Base-by-base conservation (phyloP, 805 yeast genomes). In the Hyphopichia homilentoma region DNA sequence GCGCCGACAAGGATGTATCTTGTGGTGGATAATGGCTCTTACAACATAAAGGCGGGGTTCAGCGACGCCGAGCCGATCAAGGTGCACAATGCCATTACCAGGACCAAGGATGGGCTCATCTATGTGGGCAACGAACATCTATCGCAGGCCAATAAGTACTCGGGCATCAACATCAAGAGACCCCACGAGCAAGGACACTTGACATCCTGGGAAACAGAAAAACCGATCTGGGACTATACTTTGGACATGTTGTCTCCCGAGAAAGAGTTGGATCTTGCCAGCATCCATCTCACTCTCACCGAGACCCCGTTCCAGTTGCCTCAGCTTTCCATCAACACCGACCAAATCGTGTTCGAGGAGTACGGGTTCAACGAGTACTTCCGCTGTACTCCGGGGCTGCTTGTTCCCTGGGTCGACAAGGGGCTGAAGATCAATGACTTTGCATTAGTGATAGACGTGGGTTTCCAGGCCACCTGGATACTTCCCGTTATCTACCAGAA, bases 341-440 rank as follows among this genome's bases (percentile, higher is more conserved):
- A 93, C 54, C 96, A 88, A 59, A 83, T 93, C 0, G 73, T 93
- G 1, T 90, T 94, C 61, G 99, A 93, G 56, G 97, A 93, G 50
- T 93, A 81, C 50, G 95, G 86, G 3, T 84, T 93, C 49, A 69
- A 69, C 9, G 73, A 77, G 20, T 72, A 84, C 38, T 83, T 79
- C 41, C 68, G 95, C 37, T 74, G 84, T 15, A 75, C 84, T 0
- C 69, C 77, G 0, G 78, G 74, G 2, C 68, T 77, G 0, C 68
- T 79, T 18, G 47, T 50, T 3, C 60, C 61, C 8, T 44, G 56
- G 52, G 13, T 16, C 6, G 16, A 29, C 7, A 31, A 21, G 28
- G 20, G 16, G 22, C 20, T 2, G 34, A 37, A 15, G 24, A 36
- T 39, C 25, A 44, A 63, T 17, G 93, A 87, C 48, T 88, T 83